Percentiles rank a stretch among this genome's conserved stretches.
phyloP scores from a whole-genome alignment of 2,329 filamentous ascomycete genomes.

The Aspergillaceae sp. region DNA sequence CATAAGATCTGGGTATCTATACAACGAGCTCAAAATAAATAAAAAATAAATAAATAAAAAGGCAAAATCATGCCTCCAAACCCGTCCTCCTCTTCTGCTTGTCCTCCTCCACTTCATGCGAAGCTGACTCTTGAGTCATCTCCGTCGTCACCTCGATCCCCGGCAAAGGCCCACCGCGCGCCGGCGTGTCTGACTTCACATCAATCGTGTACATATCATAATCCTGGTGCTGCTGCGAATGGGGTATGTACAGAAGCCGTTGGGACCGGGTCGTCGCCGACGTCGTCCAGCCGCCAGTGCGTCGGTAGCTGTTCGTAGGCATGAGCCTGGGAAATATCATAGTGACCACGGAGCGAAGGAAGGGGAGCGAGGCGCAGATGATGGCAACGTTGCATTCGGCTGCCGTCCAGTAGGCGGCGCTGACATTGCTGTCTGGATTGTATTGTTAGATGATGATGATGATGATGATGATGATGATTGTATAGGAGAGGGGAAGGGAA shows the following conservation, averaged over 20 bases:
- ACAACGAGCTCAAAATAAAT: background rate
- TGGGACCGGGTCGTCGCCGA: conserved; percentile 6
- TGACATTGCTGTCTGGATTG: conserved; percentile 19
- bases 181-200: conserved; percentile 13
- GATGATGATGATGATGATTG: too few species aligned
- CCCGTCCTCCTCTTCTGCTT: conserved; percentile 17
- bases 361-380: conserved; percentile 34
- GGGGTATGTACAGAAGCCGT: conserved; percentile 5
- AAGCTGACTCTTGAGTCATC: conserved; percentile 19
- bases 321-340: conserved; percentile 31
- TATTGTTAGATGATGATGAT: background rate
- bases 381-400: conserved; percentile 37
- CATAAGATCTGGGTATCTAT: background rate
- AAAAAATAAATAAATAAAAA: background rate
- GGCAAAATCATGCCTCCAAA: conserved; percentile 10
- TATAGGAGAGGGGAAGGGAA: too few species aligned
- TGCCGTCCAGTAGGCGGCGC: conserved; percentile 37
- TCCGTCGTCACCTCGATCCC: conserved; percentile 27
- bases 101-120: conserved; percentile 5
- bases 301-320: conserved; percentile 20
- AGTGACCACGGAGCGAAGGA: conserved; percentile 30
- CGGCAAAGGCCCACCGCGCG: conserved; percentile 5
- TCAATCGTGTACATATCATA: conserved; percentile 23
- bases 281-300: background rate
- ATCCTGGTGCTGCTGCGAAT: conserved; percentile 12